phyloP scores from a whole-genome alignment of 371 early-diverging fungal species.

The Haplosporangium sp. region DNA sequence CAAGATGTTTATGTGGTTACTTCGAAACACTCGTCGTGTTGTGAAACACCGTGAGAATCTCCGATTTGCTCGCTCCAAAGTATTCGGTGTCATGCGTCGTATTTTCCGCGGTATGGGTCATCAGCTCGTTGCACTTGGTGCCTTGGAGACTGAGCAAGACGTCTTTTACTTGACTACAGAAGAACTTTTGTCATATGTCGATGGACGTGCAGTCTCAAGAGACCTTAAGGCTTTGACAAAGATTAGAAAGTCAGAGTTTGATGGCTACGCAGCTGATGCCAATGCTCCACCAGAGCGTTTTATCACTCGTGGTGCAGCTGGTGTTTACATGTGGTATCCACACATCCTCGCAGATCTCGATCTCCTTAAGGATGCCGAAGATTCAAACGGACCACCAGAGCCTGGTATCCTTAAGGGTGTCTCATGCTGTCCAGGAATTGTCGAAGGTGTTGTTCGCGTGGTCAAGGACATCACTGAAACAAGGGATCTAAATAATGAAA shows the following conservation, averaged over 20 bases:
- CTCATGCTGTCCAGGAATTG: conserved; percentile 53
- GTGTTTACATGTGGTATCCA: conserved; percentile 56
- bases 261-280: conserved; percentile 39
- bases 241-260: conserved; percentile 48
- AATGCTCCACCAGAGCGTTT: conserved; percentile 54
- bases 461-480: conserved; percentile 55
- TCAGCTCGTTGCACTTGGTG: conserved; percentile 38
- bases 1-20: conserved; percentile 45
- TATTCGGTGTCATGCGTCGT: conserved; percentile 55
- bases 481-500: conserved; percentile 47
- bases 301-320: conserved; percentile 51
- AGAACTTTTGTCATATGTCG: conserved; percentile 49
- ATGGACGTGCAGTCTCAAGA: conserved; percentile 52
- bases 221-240: conserved; percentile 50
- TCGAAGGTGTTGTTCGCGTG: conserved; percentile 50
- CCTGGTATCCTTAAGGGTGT: conserved; percentile 56
- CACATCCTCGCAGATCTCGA: conserved; percentile 54
- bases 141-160: conserved; percentile 40
- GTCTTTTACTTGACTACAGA: conserved; percentile 52
- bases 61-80: conserved; percentile 53
- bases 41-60: conserved; percentile 56
- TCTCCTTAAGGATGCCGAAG: conserved; percentile 53
- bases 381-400: conserved; percentile 52
- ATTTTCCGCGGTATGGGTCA: conserved; percentile 55
- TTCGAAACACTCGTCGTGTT: conserved; percentile 54